A percentile compares a stretch with the other conserved stretches of the same genome.
Evolutionary conservation across 1,139 yeast genomes (phyloP).

Genomic region (Pichia cactophila): DNA sequence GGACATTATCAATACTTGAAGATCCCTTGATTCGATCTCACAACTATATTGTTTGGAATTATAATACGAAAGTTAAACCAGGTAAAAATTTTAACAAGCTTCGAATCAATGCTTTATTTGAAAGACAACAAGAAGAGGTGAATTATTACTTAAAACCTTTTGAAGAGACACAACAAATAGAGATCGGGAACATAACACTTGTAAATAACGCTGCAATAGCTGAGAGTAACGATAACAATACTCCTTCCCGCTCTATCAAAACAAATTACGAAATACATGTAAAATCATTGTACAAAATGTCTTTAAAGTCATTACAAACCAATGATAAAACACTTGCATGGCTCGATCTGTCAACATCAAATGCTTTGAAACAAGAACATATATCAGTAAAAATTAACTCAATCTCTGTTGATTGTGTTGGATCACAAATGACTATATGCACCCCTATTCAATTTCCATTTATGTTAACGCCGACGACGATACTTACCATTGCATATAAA

Average conservation of each 20-base stretch:
- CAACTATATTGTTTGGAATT: conserved; percentile 11
- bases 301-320: conserved; percentile 31
- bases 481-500: conserved; percentile 39
- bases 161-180: conserved; percentile 8
- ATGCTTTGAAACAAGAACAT: conserved; percentile 30
- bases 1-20: conserved; percentile 1
- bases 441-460: conserved; percentile 25
- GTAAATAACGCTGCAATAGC: neutral
- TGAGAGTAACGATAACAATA: neutral
- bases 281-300: conserved; percentile 44
- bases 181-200: conserved; percentile 12
- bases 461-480: conserved; percentile 27
- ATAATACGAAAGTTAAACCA: conserved; percentile 13
- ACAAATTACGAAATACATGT: conserved; percentile 31
- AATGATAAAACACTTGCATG: conserved; percentile 46
- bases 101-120: conserved; percentile 19
- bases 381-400: conserved; percentile 24
- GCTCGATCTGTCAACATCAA: conserved; percentile 52
- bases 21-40: conserved; percentile 5
- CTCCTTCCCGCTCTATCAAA: neutral
- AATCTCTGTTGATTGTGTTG: conserved; percentile 36
- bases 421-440: conserved; percentile 35
- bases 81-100: conserved; percentile 18
- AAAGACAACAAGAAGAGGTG: conserved; percentile 10
- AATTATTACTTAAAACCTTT: conserved; percentile 11